Conservation (phyloP, 2,329 filamentous ascomycete genomes). For the Trichoderma hamatum region DNA sequence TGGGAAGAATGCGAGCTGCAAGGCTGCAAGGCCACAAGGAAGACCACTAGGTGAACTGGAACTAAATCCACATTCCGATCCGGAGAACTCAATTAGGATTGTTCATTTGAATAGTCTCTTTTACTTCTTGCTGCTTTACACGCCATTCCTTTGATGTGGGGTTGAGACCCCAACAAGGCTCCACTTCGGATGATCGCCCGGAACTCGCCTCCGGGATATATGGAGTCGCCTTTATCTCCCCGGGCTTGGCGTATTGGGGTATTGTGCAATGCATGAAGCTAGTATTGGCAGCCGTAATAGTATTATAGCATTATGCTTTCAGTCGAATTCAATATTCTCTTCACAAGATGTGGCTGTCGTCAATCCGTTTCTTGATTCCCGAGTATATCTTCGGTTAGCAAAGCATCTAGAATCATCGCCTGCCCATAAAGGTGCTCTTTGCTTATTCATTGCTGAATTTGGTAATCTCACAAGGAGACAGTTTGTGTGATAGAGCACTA, state of each 20-base stretch:
- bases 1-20: not conserved
- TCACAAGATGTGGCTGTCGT: not conserved
- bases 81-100: not conserved
- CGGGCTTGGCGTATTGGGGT: not conserved
- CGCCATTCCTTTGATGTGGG: not conserved
- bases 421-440: not conserved
- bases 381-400: not conserved
- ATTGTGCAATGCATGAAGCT: not conserved
- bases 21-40: not conserved
- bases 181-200: not conserved
- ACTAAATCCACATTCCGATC: not conserved
- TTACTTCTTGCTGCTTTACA: not conserved
- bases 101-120: not conserved
- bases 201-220: not conserved
- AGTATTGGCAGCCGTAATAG: not conserved
- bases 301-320: conserved; percentile 1
- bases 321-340: not conserved
- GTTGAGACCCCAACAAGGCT: not conserved
- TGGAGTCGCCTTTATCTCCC: conserved; percentile 10
- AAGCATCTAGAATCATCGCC: not conserved
- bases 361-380: not conserved
- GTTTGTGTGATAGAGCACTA: not conserved
- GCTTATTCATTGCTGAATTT: not conserved
- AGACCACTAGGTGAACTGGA: not conserved
- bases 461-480: not conserved